Percentiles rank a stretch among this genome's conserved stretches.
phyloP scores from a whole-genome alignment of 352 stramenopile genomes.

The Pythium rishiriense region DNA sequence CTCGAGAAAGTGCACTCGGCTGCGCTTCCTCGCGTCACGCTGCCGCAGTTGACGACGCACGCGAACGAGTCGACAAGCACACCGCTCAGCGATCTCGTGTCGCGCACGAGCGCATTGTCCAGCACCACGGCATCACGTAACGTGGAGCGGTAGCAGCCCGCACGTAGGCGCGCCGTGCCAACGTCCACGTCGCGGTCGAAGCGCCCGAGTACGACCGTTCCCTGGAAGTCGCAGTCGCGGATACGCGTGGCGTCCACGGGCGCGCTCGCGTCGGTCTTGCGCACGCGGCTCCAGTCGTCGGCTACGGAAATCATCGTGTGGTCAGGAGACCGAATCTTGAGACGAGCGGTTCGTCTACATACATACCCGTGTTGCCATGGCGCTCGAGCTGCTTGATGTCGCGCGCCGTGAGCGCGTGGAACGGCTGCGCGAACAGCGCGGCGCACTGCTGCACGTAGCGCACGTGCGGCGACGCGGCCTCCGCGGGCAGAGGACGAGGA shows the following conservation, averaged over 20 bases:
- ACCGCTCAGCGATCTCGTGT: slow-evolving; percentile 57
- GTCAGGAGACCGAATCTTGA: not conserved
- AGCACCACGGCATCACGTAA: slow-evolving; percentile 63
- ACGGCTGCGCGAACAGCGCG: slow-evolving; percentile 23
- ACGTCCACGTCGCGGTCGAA: slow-evolving; percentile 47
- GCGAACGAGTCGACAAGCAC: slow-evolving; percentile 50
- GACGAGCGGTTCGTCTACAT: slow-evolving; percentile 1
- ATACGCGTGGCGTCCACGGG: slow-evolving; percentile 41
- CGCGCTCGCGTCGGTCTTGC: slow-evolving; percentile 36
- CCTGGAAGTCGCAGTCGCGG: slow-evolving; percentile 71
- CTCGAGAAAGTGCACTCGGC: slow-evolving; percentile 44
- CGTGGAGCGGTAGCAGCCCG: slow-evolving; percentile 69
- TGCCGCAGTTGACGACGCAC: slow-evolving; percentile 66
- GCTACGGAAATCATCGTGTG: no score
- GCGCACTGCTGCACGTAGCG: slow-evolving; percentile 23
- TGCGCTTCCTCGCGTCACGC: slow-evolving; percentile 34
- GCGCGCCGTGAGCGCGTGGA: slow-evolving; percentile 40
- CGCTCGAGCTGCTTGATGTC: slow-evolving; percentile 57
- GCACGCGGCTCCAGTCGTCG: slow-evolving; percentile 58
- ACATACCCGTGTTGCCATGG: slow-evolving; percentile 63
- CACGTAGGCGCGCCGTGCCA: slow-evolving; percentile 41
- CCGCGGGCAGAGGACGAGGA: not conserved
- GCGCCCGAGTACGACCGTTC: slow-evolving; percentile 54
- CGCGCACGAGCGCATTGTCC: slow-evolving; percentile 72
- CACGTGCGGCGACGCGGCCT: slow-evolving; percentile 18